Evolutionary conservation across 306 rosid genomes (phyloP).

Genomic region (Leucaena leucocephala): DNA sequence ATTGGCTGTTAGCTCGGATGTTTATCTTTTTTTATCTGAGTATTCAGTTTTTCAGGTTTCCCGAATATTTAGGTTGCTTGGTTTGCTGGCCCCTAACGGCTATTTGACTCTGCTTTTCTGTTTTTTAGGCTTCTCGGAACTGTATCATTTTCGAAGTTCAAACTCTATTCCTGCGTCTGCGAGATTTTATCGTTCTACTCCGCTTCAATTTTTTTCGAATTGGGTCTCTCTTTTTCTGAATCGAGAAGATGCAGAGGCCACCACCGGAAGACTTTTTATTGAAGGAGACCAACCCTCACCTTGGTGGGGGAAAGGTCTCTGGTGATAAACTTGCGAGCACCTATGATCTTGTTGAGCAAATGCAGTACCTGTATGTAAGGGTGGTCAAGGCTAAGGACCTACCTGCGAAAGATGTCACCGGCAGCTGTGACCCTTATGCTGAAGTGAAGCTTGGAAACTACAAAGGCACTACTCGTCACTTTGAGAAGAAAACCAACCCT

Average conservation of each 20-base stretch:
- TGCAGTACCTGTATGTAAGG: slow-evolving; percentile 96
- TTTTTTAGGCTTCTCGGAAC: slow-evolving; percentile 59
- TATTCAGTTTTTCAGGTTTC: slow-evolving; percentile 44
- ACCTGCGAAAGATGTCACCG: slow-evolving; percentile 83
- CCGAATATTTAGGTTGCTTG: slow-evolving; percentile 52
- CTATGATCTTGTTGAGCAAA: slow-evolving; percentile 98
- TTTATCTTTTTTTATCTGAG: slow-evolving; percentile 22
- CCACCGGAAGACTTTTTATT: slow-evolving; percentile 83
- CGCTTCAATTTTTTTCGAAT: slow-evolving; percentile 36
- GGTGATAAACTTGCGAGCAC: slow-evolving; percentile 94
- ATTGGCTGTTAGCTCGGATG: neutral
- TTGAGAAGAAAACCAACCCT: slow-evolving; percentile 89
- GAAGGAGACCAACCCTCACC: slow-evolving; percentile 98
- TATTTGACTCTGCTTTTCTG: slow-evolving; percentile 53
- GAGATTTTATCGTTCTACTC: slow-evolving; percentile 30
- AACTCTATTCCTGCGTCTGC: slow-evolving; percentile 23
- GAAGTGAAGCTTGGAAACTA: slow-evolving; percentile 94
- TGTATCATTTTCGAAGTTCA: slow-evolving; percentile 50
- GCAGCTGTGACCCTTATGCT: slow-evolving; percentile 91
- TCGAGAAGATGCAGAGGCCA: slow-evolving; percentile 84
- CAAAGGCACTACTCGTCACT: slow-evolving; percentile 90
- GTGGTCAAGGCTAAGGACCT: slow-evolving; percentile 90
- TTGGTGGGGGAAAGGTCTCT: slow-evolving; percentile 88
- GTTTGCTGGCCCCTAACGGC: slow-evolving; percentile 56
- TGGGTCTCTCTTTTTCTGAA: slow-evolving; percentile 36